Evolutionary conservation across 805 yeast genomes (phyloP), one percentile per base, ranked within the genome.

Genomic region (Lachancea sp.): DNA sequence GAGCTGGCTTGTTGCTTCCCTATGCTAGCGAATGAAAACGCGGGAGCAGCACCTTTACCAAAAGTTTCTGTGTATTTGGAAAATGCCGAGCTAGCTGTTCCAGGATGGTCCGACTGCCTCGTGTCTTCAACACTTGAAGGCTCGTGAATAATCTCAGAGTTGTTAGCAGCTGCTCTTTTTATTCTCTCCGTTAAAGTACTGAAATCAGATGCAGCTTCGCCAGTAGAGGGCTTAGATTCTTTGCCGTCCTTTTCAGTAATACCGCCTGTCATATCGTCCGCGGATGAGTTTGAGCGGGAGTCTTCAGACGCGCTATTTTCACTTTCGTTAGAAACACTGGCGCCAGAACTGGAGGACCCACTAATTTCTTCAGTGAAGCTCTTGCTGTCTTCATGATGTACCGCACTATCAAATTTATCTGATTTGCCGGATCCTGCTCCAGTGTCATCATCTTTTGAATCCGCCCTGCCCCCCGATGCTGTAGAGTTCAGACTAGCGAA

Each of bases 151-250:
- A 47, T 43, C 6, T 48, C 42, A 2, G 51, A 32, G 6, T 54
- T 36, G 2, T 56, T 36, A 32, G 57, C 60, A 0, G 65, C 65
- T 11, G 48, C 52, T 38, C 58, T 53, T 45, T 61, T 61, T 20
- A 60, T 56, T 20, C 57, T 48, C 35, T 59, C 62, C 9, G 63
- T 45, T 10, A 60, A 37, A 0, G 56, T 49, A 8, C 59, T 51
- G 15, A 59, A 49, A 22, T 42, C 40, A 17, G 26, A 30, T 12
- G 13, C 12, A 11, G 20, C 17, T 11, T 25, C 26, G 10, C 16
- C 27, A 13, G 13, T 17, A 3, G 30, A 26, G 9, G 33, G 29
- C 18, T 27, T 20, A n/a, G 6, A 9, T 26, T 25, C 18, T 7
- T 15, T 9, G 41, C 17, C 36, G 17, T 8, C 16, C 26, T 29